Evolutionary conservation across 495 filamentous ascomycete species (phyloP).

Genomic region (Eremomyces bilateralis): DNA sequence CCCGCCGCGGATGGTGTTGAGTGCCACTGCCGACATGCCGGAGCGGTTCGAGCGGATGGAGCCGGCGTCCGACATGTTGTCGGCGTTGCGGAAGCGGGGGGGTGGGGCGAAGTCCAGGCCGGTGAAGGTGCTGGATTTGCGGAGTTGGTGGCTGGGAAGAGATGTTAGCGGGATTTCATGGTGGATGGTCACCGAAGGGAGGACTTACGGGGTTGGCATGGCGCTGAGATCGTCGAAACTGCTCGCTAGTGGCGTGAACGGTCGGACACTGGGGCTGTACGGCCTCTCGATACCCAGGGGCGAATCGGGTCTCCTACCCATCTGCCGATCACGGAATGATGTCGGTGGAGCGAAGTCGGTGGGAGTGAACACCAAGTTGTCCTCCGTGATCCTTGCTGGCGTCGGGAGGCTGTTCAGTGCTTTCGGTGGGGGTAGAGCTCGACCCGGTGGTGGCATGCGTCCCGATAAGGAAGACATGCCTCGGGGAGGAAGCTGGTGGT

Average conservation of each 20-base stretch:
- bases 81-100: constrained; percentile 54
- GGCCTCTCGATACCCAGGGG: constrained; percentile 54
- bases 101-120: constrained; percentile 90
- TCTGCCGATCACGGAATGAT: constrained; percentile 40
- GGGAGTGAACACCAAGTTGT: constrained; percentile 42
- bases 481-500: constrained; percentile 20
- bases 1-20: constrained; percentile 62
- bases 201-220: constrained; percentile 80
- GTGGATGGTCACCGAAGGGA: constrained; percentile 1
- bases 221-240: constrained; percentile 68
- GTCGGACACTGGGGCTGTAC: constrained; percentile 45
- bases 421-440: constrained; percentile 48
- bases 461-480: constrained; percentile 15
- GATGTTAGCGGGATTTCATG: constrained; percentile 7
- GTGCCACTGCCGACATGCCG: constrained; percentile 49
- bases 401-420: constrained; percentile 61
- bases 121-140: constrained; percentile 79
- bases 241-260: constrained; percentile 55
- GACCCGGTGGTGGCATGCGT: constrained; percentile 29
- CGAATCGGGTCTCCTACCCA: constrained; percentile 52
- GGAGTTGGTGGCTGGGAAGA: constrained; percentile 45
- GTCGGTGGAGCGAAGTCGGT: constrained; percentile 76
- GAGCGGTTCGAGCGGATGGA: constrained; percentile 56
- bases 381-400: constrained; percentile 68
- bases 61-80: constrained; percentile 58